phyloP scores from a whole-genome alignment of 148 eudicot genomes.

The Rhododendron ferrugineum region DNA sequence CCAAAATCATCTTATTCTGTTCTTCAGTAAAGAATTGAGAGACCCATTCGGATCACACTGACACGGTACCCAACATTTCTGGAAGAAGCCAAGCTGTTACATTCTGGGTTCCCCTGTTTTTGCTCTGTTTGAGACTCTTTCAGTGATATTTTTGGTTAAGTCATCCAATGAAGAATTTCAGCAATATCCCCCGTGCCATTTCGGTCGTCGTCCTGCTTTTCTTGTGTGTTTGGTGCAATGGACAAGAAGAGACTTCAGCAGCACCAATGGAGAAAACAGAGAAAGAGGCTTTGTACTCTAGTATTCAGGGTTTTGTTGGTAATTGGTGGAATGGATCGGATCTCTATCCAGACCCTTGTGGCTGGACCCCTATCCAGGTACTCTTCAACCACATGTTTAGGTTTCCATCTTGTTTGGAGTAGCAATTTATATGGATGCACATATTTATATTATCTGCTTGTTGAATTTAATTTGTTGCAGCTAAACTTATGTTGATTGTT shows the following conservation, averaged over 20 bases:
- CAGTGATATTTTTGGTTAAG: neutral
- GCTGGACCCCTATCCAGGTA: constrained; percentile 96
- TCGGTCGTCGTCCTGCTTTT: constrained; percentile 21
- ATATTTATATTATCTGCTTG: neutral
- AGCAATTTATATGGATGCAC: neutral
- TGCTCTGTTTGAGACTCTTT: constrained; percentile 11
- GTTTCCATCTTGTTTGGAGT: neutral
- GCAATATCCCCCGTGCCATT: neutral
- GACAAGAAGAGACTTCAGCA: constrained; percentile 28
- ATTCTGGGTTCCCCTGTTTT: constrained; percentile 8
- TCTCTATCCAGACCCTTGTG: constrained; percentile 93
- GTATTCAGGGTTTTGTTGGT: constrained; percentile 86
- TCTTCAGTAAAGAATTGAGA: neutral
- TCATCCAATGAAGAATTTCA: constrained; percentile 26
- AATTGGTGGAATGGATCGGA: constrained; percentile 82
- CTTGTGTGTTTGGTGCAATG: constrained; percentile 32
- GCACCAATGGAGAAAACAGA: constrained; percentile 64
- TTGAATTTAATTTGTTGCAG: neutral
- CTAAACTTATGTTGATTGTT: neutral
- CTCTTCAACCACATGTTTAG: neutral
- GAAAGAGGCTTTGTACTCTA: constrained; percentile 57
- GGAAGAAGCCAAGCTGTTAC: neutral
- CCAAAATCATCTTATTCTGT: neutral
- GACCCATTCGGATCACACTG: constrained; percentile 1
- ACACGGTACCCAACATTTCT: neutral